Evolutionary conservation across 2,329 filamentous ascomycete genomes (phyloP).

Genomic region (Dothideomycetes sp.): DNA sequence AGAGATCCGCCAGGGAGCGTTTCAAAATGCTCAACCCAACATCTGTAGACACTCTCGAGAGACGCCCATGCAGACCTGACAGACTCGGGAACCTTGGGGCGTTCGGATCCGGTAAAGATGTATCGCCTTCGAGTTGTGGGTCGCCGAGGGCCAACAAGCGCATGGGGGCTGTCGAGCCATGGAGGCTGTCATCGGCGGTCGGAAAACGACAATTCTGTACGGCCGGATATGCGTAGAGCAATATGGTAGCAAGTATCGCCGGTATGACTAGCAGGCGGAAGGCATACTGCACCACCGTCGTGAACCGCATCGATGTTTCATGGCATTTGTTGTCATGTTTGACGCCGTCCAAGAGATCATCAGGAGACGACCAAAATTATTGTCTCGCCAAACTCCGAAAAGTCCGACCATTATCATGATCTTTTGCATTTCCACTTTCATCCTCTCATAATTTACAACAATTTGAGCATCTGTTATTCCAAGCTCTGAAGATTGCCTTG

Average conservation of each 20-base stretch:
- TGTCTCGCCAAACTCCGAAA: slow-evolving; percentile 1
- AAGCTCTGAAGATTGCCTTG: too few species aligned
- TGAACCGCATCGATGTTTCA: slow-evolving; percentile 40
- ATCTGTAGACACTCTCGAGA: slow-evolving; percentile 12
- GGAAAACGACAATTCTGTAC: slow-evolving; percentile 78
- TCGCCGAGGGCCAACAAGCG: slow-evolving; percentile 81
- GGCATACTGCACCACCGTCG: slow-evolving; percentile 35
- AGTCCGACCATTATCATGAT: too few species aligned
- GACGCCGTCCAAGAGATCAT: background rate
- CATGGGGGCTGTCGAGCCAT: slow-evolving; percentile 58
- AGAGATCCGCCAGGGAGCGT: slow-evolving; percentile 18
- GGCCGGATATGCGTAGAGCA: slow-evolving; percentile 80
- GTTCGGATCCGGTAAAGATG: slow-evolving; percentile 56
- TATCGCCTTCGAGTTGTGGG: slow-evolving; percentile 88
- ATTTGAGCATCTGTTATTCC: too few species aligned
- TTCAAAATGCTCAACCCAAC: slow-evolving; percentile 1
- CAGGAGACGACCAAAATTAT: too few species aligned
- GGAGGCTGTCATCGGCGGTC: slow-evolving; percentile 14
- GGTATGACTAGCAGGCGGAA: slow-evolving; percentile 51
- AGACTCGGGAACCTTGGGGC: slow-evolving; percentile 37
- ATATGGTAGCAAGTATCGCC: slow-evolving; percentile 60
- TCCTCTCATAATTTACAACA: too few species aligned
- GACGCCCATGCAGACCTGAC: slow-evolving; percentile 10
- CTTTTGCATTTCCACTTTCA: too few species aligned
- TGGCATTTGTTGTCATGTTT: background rate